phyloP scores from a whole-genome alignment of 2,329 filamentous ascomycete species.

The Cercospora berteroae region DNA sequence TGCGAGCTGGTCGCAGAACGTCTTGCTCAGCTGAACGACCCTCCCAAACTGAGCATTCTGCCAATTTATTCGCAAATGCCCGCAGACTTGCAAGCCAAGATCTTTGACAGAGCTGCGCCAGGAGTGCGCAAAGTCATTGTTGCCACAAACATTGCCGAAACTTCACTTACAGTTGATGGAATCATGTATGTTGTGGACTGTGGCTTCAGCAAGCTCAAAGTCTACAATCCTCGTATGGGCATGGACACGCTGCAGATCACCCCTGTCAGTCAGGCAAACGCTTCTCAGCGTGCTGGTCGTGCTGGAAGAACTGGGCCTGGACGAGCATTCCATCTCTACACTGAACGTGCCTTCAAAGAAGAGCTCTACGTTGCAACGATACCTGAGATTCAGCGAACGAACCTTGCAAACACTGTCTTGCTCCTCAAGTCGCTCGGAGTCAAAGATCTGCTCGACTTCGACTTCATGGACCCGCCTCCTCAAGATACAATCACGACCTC shows the following conservation, averaged over 20 bases:
- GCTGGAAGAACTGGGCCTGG: constrained; percentile 93
- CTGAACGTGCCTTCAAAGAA: constrained; percentile 90
- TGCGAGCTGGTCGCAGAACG: constrained; percentile 90
- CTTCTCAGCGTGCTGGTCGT: constrained; percentile 86
- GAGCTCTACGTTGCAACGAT: constrained; percentile 97
- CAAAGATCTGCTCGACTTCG: constrained; percentile 90
- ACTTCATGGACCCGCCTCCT: constrained; percentile 98
- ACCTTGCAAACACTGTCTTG: constrained; percentile 90
- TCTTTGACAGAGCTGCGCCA: constrained; percentile 86
- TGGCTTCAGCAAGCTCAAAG: constrained; percentile 95
- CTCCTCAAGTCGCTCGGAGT: constrained; percentile 93
- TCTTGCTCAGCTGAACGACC: constrained; percentile 84
- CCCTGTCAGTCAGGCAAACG: constrained; percentile 94
- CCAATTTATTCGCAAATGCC: constrained; percentile 99
- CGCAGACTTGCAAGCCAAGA: constrained; percentile 93
- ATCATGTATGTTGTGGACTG: constrained; percentile 99
- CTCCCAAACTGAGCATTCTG: constrained; percentile 87
- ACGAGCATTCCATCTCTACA: constrained; percentile 91
- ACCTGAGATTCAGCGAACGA: constrained; percentile 95
- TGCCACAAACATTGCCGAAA: constrained; percentile 97
- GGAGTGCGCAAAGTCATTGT: constrained; percentile 97
- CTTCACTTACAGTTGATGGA: constrained; percentile 93
- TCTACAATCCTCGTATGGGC: constrained; percentile 98
- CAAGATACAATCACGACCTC: constrained; percentile 98
- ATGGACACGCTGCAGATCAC: constrained; percentile 99